phyloP scores from a whole-genome alignment of 192 early-diverging fungal species.

The Gaertneriomyces semiglobifer region DNA sequence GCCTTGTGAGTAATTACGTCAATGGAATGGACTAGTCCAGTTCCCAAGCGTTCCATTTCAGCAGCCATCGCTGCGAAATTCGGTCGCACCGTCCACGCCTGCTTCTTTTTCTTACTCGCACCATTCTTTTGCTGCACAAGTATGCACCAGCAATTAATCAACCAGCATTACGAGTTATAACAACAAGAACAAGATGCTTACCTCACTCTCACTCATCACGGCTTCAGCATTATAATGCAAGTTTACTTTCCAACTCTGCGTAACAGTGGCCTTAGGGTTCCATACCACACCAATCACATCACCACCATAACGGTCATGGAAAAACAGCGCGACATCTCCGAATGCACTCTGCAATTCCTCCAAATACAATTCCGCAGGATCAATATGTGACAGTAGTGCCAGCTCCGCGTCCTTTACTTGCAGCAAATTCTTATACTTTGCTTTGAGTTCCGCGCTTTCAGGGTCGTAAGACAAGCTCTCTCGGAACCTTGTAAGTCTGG shows the following conservation, averaged over 20 bases:
- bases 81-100: slow-evolving; percentile 44
- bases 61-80: slow-evolving; percentile 62
- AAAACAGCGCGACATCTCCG: slow-evolving; percentile 65
- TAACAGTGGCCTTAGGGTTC: slow-evolving; percentile 53
- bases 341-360: slow-evolving; percentile 63
- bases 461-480: slow-evolving; percentile 34
- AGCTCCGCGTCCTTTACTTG: slow-evolving; percentile 43
- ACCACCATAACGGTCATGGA: slow-evolving; percentile 73
- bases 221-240: slow-evolving; percentile 56
- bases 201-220: slow-evolving; percentile 27
- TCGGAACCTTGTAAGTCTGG: slow-evolving; percentile 37
- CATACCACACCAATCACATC: slow-evolving; percentile 67
- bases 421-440: slow-evolving; percentile 74
- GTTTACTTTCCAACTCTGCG: slow-evolving; percentile 64
- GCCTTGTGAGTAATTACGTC: slow-evolving; percentile 5
- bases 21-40: slow-evolving; percentile 46
- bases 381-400: slow-evolving; percentile 62
- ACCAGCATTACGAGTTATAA: too few relatives aligned
- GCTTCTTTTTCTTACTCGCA: slow-evolving; percentile 18
- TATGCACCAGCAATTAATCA: too few relatives aligned
- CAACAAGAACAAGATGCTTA: neutral
- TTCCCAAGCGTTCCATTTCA: slow-evolving; percentile 66
- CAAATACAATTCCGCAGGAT: slow-evolving; percentile 69
- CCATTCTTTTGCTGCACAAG: too few relatives aligned
- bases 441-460: slow-evolving; percentile 24